Percentiles rank a stretch among this genome's conserved stretches.
Conservation (phyloP, 306 rosid species). For the Arachis stenosperma region DNA sequence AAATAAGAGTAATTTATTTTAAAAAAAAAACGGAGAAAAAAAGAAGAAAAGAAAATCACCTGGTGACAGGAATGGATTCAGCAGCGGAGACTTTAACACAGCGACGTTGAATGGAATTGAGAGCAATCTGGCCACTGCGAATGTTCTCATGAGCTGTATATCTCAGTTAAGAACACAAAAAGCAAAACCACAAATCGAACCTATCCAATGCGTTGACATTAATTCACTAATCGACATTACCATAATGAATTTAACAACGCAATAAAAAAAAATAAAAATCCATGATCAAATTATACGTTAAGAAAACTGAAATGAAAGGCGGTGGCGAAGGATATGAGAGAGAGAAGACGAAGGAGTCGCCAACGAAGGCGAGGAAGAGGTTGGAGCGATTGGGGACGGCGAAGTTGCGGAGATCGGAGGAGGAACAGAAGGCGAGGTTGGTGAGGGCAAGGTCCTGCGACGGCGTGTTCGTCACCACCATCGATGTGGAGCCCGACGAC, state of each 20-base stretch:
- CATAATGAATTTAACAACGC: neutral
- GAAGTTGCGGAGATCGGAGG: conserved; percentile 68
- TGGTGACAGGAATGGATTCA: conserved; percentile 56
- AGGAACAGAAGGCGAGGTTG: conserved; percentile 76
- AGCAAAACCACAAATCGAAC: conserved; percentile 3
- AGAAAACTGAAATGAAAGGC: neutral
- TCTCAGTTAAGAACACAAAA: conserved; percentile 64
- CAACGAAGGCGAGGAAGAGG: conserved; percentile 63
- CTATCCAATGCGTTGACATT: neutral
- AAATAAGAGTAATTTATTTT: too few relatives aligned
- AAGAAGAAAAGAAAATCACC: conserved; percentile 41
- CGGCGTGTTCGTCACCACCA: conserved; percentile 77
- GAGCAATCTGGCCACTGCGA: conserved; percentile 65
- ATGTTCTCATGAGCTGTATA: conserved; percentile 72
- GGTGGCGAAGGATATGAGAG: conserved; percentile 70
- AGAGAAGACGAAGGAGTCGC: conserved; percentile 70
- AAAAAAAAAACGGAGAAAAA: too few relatives aligned
- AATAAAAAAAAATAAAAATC: neutral
- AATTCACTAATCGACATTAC: conserved; percentile 24
- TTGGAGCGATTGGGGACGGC: conserved; percentile 60
- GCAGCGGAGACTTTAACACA: conserved; percentile 77
- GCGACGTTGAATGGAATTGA: conserved; percentile 87
- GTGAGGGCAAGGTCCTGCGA: conserved; percentile 67
- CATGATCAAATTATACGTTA: conserved; percentile 3
- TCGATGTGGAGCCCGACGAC: conserved; percentile 46